A percentile compares a stretch with the other conserved stretches of the same genome.
Evolutionary conservation across 306 rosid genomes (phyloP).

Genomic region (Vachellia pachyceras): DNA sequence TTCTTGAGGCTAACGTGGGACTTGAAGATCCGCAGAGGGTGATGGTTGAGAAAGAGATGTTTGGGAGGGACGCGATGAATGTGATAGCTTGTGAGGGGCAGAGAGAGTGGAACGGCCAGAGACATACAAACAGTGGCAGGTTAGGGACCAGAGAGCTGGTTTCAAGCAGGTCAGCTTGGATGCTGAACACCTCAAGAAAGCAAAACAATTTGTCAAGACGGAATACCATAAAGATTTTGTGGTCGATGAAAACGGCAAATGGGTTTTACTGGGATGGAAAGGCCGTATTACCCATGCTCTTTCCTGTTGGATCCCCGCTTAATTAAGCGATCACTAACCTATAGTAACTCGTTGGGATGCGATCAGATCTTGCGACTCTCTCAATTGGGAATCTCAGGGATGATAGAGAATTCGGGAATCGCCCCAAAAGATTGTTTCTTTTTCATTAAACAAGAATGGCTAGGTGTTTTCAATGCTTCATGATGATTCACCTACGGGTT

Average conservation of each 20-base stretch:
- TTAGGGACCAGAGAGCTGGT: constrained; percentile 74
- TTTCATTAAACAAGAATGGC: background rate
- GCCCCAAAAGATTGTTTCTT: background rate
- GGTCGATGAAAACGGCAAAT: constrained; percentile 67
- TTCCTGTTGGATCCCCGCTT: constrained; percentile 74
- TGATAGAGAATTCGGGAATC: background rate
- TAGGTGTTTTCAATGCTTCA: background rate
- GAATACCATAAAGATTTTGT: constrained; percentile 75
- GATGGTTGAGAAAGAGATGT: constrained; percentile 59
- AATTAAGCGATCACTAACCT: background rate
- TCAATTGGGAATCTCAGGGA: background rate
- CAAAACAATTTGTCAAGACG: constrained; percentile 51
- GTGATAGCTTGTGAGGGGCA: constrained; percentile 80
- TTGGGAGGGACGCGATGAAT: constrained; percentile 74
- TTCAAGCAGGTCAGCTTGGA: constrained; percentile 65
- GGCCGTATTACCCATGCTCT: constrained; percentile 71
- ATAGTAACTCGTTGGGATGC: background rate
- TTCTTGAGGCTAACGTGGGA: constrained; percentile 69
- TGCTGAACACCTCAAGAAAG: constrained; percentile 48
- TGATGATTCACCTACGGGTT: background rate
- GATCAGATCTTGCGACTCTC: background rate
- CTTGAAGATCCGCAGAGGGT: constrained; percentile 62
- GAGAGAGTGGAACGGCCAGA: constrained; percentile 86
- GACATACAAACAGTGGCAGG: constrained; percentile 87
- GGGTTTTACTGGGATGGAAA: constrained; percentile 89